Percentiles rank a stretch among this genome's conserved stretches.
Conservation (phyloP, 176 grass and related monocot genomes). For the Eleusine coracana region DNA sequence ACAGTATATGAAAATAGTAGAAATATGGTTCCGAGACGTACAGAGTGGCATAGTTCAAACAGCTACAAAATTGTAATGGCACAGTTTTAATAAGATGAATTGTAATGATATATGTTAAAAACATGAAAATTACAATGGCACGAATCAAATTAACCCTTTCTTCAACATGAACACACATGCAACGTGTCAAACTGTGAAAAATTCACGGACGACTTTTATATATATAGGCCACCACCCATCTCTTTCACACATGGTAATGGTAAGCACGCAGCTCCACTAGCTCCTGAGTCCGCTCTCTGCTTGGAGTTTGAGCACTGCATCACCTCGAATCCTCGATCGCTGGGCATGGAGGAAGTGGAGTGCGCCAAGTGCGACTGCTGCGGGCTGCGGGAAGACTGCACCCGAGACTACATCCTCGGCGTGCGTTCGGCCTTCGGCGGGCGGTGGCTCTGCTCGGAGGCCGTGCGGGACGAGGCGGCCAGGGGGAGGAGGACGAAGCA, state of each 20-base stretch:
- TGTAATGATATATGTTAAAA: too few relatives aligned
- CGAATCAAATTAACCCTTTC: too few relatives aligned
- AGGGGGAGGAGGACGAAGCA: slow-evolving; percentile 22
- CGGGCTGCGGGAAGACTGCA: slow-evolving; percentile 83
- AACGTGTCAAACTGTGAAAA: background rate
- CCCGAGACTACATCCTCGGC: slow-evolving; percentile 63
- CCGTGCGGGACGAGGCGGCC: slow-evolving; percentile 64
- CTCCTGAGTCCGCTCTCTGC: background rate
- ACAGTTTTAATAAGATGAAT: too few relatives aligned
- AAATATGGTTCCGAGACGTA: too few relatives aligned
- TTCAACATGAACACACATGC: background rate
- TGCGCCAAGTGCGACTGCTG: slow-evolving; percentile 88
- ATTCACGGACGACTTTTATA: background rate
- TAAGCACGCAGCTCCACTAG: background rate
- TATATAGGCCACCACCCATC: slow-evolving; percentile 22
- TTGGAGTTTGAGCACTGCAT: background rate
- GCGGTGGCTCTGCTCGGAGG: slow-evolving; percentile 92
- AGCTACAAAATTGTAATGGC: too few relatives aligned
- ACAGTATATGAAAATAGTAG: too few relatives aligned
- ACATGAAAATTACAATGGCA: too few relatives aligned
- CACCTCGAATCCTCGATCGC: background rate
- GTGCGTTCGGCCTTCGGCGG: slow-evolving; percentile 74
- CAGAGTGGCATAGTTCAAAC: too few relatives aligned
- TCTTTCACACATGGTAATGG: background rate
- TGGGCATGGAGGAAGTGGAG: slow-evolving; percentile 61